Percentiles rank a stretch among this genome's conserved stretches.
These are phyloP conservation scores for Ambrosia artemisiifolia DNA, from an alignment of 129 eudicot genomes.

Conservation along the genomic window DNA sequence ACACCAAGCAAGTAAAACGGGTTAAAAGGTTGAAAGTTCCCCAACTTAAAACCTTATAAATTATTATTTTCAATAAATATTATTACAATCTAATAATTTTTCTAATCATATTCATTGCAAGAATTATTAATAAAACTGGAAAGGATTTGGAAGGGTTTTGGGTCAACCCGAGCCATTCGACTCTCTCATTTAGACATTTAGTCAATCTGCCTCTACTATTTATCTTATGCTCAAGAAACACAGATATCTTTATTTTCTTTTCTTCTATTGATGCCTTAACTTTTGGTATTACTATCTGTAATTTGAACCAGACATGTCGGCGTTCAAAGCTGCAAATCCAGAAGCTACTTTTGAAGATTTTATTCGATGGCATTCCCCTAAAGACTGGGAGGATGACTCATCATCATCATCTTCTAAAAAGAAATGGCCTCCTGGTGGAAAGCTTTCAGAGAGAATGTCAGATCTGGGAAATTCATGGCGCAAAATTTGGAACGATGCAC, in stretches of 20 bases:
- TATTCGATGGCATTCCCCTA: slow-evolving; percentile 98
- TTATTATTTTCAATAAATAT: neutral
- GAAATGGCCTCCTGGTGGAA: slow-evolving; percentile 87
- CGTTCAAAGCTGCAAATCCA: slow-evolving; percentile 96
- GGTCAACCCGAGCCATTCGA: neutral
- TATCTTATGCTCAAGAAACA: neutral
- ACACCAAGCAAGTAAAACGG: neutral
- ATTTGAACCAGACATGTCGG: slow-evolving; percentile 78
- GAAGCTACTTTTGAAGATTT: slow-evolving; percentile 94
- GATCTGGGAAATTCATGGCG: slow-evolving; percentile 82
- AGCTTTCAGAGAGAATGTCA: slow-evolving; percentile 91
- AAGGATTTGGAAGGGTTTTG: neutral
- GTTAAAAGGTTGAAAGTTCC: neutral
- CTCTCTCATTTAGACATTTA: neutral
- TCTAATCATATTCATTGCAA: neutral
- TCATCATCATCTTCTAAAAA: slow-evolving; percentile 27
- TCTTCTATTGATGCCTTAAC: neutral
- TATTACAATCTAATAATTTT: neutral
- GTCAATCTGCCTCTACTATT: neutral
- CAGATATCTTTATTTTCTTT: neutral
- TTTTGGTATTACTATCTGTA: slow-evolving; percentile 3
- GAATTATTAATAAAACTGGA: neutral
- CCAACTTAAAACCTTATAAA: neutral
- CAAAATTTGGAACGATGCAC: slow-evolving; percentile 84
- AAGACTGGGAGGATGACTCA: slow-evolving; percentile 85